These are phyloP conservation scores for Tagetes erecta DNA, from an alignment of 129 eudicot species.

Conservation along the genomic window DNA sequence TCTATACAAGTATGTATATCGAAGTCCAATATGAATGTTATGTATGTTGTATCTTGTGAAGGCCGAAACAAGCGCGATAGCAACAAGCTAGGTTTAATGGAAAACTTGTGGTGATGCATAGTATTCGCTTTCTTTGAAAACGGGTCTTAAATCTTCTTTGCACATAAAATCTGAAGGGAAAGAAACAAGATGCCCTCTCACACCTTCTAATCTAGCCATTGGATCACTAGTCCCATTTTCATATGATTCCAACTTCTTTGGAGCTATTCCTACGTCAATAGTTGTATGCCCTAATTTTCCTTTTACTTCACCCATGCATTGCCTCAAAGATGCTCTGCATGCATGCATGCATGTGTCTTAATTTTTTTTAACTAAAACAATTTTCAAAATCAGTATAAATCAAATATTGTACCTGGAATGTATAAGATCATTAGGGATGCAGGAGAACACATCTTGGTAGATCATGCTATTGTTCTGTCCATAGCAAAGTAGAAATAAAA, in stretches of 20 bases:
- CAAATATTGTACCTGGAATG: slow-evolving; percentile 67
- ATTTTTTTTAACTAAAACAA: neutral
- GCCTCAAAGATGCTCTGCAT: slow-evolving; percentile 77
- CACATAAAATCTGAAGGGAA: slow-evolving; percentile 93
- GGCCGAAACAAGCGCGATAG: slow-evolving; percentile 7
- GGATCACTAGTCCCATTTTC: slow-evolving; percentile 77
- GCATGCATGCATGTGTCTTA: no score
- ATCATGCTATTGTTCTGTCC: slow-evolving; percentile 90
- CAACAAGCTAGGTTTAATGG: slow-evolving; percentile 41
- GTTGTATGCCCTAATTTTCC: slow-evolving; percentile 82
- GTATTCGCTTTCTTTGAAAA: slow-evolving; percentile 93
- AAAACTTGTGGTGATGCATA: slow-evolving; percentile 98
- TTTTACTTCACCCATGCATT: slow-evolving; percentile 66
- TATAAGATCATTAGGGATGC: slow-evolving; percentile 90
- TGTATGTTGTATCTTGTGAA: slow-evolving; percentile 14
- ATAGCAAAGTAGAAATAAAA: slow-evolving; percentile 20
- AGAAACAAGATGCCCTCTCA: slow-evolving; percentile 92
- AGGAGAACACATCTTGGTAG: slow-evolving; percentile 95
- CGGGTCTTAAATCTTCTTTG: slow-evolving; percentile 95
- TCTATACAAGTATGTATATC: slow-evolving; percentile 30
- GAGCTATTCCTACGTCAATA: slow-evolving; percentile 90
- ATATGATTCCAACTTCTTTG: slow-evolving; percentile 71
- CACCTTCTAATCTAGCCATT: slow-evolving; percentile 70
- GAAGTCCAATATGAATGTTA: slow-evolving; percentile 7
- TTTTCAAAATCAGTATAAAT: neutral